Evolutionary conservation across 78 protist species (phyloP).

Genomic region (Chrysochromulina tobinii): DNA sequence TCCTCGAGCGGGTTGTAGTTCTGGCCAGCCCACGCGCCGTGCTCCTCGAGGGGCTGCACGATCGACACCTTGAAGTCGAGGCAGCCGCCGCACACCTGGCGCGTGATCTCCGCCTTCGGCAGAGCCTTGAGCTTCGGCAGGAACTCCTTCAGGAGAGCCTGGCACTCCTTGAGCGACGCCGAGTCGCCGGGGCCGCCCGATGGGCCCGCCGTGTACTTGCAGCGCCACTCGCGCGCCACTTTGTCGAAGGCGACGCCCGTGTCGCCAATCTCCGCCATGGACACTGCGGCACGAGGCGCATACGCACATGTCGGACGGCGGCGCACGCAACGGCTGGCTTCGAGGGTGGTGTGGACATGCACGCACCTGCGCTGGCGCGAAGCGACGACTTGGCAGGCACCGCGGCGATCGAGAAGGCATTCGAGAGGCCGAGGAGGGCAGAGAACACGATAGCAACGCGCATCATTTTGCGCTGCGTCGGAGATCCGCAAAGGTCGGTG

Average conservation of each 20-base stretch:
- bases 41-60: neutral
- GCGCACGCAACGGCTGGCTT: neutral
- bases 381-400: no score
- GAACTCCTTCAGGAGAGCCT: neutral
- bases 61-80: neutral
- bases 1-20: neutral
- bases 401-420: no score
- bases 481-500: no score
- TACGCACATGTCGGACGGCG: no score
- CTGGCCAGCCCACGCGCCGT: neutral
- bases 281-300: no score
- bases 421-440: no score
- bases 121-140: neutral
- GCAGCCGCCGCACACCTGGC: constrained; percentile 28
- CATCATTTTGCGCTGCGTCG: no score
- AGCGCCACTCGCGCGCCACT: constrained; percentile 8
- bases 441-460: no score
- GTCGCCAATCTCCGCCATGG: neutral
- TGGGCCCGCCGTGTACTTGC: neutral
- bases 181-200: neutral
- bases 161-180: neutral
- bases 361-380: no score
- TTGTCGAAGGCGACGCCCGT: neutral
- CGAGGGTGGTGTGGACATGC: no score
- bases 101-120: neutral